Evolutionary conservation across 163 green algal genomes (phyloP), one percentile per base, ranked within the genome.

Genomic region (Trebouxia gelatinosa): DNA sequence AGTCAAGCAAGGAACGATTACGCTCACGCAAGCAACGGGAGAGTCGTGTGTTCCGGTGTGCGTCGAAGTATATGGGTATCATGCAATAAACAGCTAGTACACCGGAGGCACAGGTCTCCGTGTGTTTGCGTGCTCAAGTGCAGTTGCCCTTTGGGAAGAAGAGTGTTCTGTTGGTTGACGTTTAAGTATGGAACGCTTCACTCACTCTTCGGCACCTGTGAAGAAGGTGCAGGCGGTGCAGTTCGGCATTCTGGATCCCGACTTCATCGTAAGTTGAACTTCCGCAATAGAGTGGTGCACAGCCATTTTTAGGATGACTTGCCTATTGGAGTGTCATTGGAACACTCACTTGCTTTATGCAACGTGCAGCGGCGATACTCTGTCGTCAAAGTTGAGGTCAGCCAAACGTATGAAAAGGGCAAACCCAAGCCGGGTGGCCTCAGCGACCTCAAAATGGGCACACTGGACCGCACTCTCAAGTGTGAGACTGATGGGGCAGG

Each of bases 191-290:
- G 94, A 98, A 65, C 78, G 89, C 37, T 98, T 97, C 81, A 86
- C 87, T 1, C 92, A 93, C 83, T 94, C 84, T 19, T 87, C 75
- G 43, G 95, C 94, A 13, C 92, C 95, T 46, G 82, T 98, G 61
- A 93, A 93, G 82, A 92, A 90, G 51, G 91, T 99, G 9, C 94
- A 95, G 81, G 80, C 82, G 6, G 85, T 99, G 34, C 96, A 99
- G 88, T 98, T 99, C 80, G 92, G 92, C 71, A 84, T 98, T 4
- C 90, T 98, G 76, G 91, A 97, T 70, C 95, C 96, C n/a, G 96
- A 99, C 79, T 96, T 98, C 83, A 93, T 98, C 78, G 95, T 99
- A 78, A 89, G 95, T 85, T 28, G 7, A n/a, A n/a, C n/a, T n/a
- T n/a, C n/a, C n/a, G n/a, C n/a, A n/a, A n/a, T n/a, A n/a, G n/a